phyloP scores from a whole-genome alignment of 257 asterid species.

The Thymus quinquecostatus region DNA sequence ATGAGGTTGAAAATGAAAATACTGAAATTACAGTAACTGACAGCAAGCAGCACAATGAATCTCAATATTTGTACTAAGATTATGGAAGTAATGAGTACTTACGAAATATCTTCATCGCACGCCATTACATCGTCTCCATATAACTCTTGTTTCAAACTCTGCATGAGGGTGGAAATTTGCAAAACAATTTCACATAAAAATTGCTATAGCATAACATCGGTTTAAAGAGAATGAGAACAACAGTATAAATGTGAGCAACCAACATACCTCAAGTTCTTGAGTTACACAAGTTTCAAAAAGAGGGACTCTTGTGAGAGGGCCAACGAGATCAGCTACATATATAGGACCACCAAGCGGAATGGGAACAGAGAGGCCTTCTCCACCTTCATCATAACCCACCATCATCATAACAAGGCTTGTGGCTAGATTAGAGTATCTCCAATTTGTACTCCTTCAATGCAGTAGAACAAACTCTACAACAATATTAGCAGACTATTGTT shows the following conservation, averaged over 20 bases:
- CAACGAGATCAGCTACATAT: constrained; percentile 59
- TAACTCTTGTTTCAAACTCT: constrained; percentile 67
- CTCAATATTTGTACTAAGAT: not conserved
- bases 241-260: not conserved
- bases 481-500: too few relatives aligned
- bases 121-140: constrained; percentile 40
- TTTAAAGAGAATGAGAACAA: not conserved
- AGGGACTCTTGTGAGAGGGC: constrained; percentile 63
- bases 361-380: constrained; percentile 54
- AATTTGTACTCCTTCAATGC: too few relatives aligned
- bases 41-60: not conserved
- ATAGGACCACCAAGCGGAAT: constrained; percentile 89
- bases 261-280: constrained; percentile 64
- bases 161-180: constrained; percentile 26
- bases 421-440: too few relatives aligned
- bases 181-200: not conserved
- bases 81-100: constrained; percentile 39
- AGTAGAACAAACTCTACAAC: too few relatives aligned
- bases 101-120: constrained; percentile 64
- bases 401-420: not conserved
- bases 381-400: constrained; percentile 40
- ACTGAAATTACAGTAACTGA: not conserved
- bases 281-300: constrained; percentile 56
- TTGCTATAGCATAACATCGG: not conserved
- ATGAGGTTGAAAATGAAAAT: not conserved